Evolutionary conservation across 352 stramenopile species (phyloP).

Genomic region (Globisporangium alternatum): DNA sequence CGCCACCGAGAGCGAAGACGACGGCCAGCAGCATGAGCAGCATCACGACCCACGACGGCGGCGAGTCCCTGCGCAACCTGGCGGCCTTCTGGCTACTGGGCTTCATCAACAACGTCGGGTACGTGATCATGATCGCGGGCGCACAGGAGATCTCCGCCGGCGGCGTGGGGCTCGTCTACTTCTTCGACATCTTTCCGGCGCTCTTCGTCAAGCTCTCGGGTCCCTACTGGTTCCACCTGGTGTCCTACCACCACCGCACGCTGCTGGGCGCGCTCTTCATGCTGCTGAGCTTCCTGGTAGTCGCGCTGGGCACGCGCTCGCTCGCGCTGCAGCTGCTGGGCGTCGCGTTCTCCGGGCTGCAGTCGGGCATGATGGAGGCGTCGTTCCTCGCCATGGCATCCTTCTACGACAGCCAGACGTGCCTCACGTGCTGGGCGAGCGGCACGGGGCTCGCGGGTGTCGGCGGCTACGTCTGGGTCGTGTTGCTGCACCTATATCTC

Average conservation of each 20-base stretch:
- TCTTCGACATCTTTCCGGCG: slow-evolving; percentile 90
- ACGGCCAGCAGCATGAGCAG: background rate
- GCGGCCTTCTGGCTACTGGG: slow-evolving; percentile 90
- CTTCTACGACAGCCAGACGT: slow-evolving; percentile 73
- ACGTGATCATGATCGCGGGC: slow-evolving; percentile 94
- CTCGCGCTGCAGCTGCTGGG: slow-evolving; percentile 83
- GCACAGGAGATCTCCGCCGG: slow-evolving; percentile 91
- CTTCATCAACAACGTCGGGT: slow-evolving; percentile 93
- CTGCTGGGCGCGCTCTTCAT: slow-evolving; percentile 72
- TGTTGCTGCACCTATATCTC: slow-evolving; percentile 63
- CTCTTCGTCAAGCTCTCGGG: slow-evolving; percentile 88
- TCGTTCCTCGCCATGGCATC: slow-evolving; percentile 87
- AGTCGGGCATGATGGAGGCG: slow-evolving; percentile 89
- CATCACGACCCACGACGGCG: background rate
- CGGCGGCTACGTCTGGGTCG: slow-evolving; percentile 89
- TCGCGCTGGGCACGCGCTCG: slow-evolving; percentile 53
- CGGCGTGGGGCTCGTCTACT: slow-evolving; percentile 90
- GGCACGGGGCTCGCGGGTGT: slow-evolving; percentile 92
- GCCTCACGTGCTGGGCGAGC: slow-evolving; percentile 90
- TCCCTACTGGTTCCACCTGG: slow-evolving; percentile 93
- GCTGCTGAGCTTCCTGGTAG: slow-evolving; percentile 75
- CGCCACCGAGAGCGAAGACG: background rate
- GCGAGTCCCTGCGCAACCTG: slow-evolving; percentile 58
- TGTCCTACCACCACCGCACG: slow-evolving; percentile 87
- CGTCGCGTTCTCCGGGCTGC: slow-evolving; percentile 82